Percentiles rank a stretch among this genome's conserved stretches.
phyloP scores from a whole-genome alignment of 805 yeast species.

The Candida corydali region DNA sequence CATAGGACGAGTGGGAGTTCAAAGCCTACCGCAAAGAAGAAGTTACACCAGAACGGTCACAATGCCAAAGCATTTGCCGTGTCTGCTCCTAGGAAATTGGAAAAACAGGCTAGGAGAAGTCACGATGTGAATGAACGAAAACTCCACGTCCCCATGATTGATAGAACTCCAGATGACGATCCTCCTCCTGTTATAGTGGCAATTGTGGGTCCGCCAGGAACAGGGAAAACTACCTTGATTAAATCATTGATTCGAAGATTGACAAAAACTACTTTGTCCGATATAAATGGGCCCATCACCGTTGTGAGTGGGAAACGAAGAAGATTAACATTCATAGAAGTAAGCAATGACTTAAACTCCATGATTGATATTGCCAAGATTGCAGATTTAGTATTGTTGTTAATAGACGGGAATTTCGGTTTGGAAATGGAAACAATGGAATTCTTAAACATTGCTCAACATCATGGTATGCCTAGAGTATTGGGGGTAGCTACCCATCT shows the following conservation, averaged over 20 bases:
- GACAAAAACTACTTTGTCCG: conserved; percentile 80
- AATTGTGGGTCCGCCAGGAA: conserved; percentile 98
- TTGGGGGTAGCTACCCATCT: conserved; percentile 94
- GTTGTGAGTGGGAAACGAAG: conserved; percentile 94
- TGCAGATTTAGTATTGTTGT: conserved; percentile 83
- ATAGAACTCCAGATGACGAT: conserved; percentile 93
- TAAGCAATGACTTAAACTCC: conserved; percentile 85
- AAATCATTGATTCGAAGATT: conserved; percentile 83
- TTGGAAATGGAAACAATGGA: conserved; percentile 99
- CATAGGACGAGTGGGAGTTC: conserved; percentile 63
- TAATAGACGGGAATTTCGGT: conserved; percentile 97
- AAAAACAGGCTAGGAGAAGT: conserved; percentile 76
- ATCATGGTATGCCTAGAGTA: conserved; percentile 98
- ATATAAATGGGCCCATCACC: conserved; percentile 93
- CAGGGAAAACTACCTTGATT: conserved; percentile 92
- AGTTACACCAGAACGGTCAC: conserved; percentile 79
- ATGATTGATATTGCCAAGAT: conserved; percentile 96
- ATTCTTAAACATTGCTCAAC: conserved; percentile 90
- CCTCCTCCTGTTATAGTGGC: conserved; percentile 97
- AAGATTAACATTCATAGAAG: conserved; percentile 88
- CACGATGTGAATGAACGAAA: conserved; percentile 80
- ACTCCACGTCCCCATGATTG: conserved; percentile 96
- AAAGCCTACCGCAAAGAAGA: conserved; percentile 69
- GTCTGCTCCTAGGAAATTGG: conserved; percentile 73
- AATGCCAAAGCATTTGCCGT: conserved; percentile 44